phyloP scores from a whole-genome alignment of 1,284 basidiomycete genomes.

The Trametes pubescens region DNA sequence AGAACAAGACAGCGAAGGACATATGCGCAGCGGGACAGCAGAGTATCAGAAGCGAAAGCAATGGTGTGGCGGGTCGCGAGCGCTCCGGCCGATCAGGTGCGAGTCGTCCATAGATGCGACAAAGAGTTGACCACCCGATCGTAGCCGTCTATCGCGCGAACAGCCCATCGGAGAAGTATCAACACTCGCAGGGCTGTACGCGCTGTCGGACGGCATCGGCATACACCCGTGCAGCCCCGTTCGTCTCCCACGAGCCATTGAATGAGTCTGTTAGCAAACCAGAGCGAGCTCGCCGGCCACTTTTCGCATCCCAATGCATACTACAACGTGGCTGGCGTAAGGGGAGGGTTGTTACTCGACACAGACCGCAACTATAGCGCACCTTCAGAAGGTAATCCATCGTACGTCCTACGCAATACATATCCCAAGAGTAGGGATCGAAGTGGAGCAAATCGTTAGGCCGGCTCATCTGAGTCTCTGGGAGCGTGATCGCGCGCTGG shows the following conservation, averaged over 20 bases:
- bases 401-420: conserved; percentile 1
- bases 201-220: neutral
- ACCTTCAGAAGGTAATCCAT: too few species aligned
- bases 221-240: neutral
- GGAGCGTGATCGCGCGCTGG: neutral
- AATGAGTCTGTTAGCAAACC: neutral
- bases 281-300: neutral
- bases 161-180: neutral
- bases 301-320: neutral
- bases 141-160: too few species aligned
- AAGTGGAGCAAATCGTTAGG: neutral
- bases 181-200: neutral
- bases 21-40: too few species aligned
- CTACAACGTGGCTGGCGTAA: too few species aligned
- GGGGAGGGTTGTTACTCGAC: too few species aligned
- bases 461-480: neutral
- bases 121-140: too few species aligned
- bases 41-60: too few species aligned
- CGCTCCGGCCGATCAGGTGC: too few species aligned
- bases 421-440: conserved; percentile 14
- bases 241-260: neutral
- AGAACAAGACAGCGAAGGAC: too few species aligned
- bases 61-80: too few species aligned
- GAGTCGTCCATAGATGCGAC: too few species aligned
- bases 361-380: too few species aligned